Conservation (phyloP, 441 rosid species). For the Brassica balearica region DNA sequence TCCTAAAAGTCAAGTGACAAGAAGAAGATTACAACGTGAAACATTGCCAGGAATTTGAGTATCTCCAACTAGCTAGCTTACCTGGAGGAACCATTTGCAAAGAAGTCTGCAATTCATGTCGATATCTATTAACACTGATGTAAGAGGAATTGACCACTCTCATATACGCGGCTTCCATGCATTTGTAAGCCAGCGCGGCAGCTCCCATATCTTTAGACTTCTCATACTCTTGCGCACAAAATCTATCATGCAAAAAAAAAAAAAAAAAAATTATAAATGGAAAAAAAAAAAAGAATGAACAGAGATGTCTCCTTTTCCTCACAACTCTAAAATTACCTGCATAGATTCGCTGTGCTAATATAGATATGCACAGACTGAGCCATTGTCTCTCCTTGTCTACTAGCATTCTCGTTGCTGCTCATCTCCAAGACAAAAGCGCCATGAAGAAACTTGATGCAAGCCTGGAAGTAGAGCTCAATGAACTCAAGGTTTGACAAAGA, state of each 20-base stretch:
- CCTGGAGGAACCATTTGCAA: slow-evolving; percentile 90
- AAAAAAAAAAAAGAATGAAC: slow-evolving; percentile 13
- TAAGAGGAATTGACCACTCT: slow-evolving; percentile 81
- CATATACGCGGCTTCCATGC: slow-evolving; percentile 93
- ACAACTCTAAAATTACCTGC: slow-evolving; percentile 66
- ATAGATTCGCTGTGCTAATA: slow-evolving; percentile 88
- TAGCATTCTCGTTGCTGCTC: slow-evolving; percentile 65
- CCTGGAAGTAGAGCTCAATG: slow-evolving; percentile 87
- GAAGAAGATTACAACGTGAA: slow-evolving; percentile 28
- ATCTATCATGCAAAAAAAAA: slow-evolving; percentile 52
- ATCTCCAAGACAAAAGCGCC: slow-evolving; percentile 85
- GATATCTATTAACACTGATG: slow-evolving; percentile 70
- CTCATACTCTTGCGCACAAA: slow-evolving; percentile 96
- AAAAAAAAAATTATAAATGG: slow-evolving; percentile 20
- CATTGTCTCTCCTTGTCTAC: slow-evolving; percentile 76
- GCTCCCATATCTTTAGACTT: slow-evolving; percentile 87
- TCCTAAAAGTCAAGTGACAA: slow-evolving; percentile 56
- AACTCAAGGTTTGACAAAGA: slow-evolving; percentile 64
- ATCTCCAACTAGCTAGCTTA: slow-evolving; percentile 46
- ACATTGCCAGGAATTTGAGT: slow-evolving; percentile 15
- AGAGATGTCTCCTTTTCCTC: slow-evolving; percentile 24
- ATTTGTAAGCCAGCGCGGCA: slow-evolving; percentile 97
- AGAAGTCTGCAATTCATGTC: slow-evolving; percentile 71
- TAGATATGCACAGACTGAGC: slow-evolving; percentile 70
- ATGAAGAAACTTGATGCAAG: slow-evolving; percentile 91